Base-by-base conservation (phyloP, 1,139 yeast genomes). In the Spathaspora jeffriesii region DNA sequence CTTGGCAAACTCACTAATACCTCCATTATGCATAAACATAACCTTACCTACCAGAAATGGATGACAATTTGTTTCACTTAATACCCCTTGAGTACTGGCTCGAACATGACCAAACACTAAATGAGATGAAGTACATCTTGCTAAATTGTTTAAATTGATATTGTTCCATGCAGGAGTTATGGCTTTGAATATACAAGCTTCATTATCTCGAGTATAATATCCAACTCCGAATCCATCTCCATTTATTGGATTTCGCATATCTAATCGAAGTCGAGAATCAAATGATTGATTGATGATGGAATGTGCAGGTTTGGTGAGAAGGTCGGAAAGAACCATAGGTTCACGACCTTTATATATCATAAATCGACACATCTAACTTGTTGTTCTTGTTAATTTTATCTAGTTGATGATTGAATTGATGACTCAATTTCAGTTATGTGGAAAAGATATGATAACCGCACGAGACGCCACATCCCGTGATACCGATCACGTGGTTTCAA, bases 211-310 rank as follows among this genome's bases (percentile, higher is more conserved):
- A 1, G 88, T 78, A 62, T 93, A 93, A 68, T 93, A 93, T 1
- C 98, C 98, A 8, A 93, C 96, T 1, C 99, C 99, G 64, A 93
- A 93, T 1, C 99, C 99, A 65, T 93, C 99, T 38, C 99, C 99
- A 63, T 93, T 93, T 55, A 93, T 90, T 4, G 99, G 98, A 48
- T 96, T 82, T 54, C 85, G 77, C 74, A 84, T 85, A 61, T 93
- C 99, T 38, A 93, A 75, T 45, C 99, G 78, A 40, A 93, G 76
- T 46, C 99, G 68, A 28, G 96, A 85, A 63, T 93, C 99, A 59
- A 88, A 93, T 2, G 97, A 89, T 64, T 93, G 99, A 65, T 93
- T 93, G 63, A 93, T 93, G 61, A 93, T 93, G 9, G 97, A 90
- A 63, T 93, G 99, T 1, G 97, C 98, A 0, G 99, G 99, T 50